Evolutionary conservation across 768 basidiomycete species (phyloP), one percentile per base, ranked within the genome.

Genomic region (Xerocomellus dryophilus): DNA sequence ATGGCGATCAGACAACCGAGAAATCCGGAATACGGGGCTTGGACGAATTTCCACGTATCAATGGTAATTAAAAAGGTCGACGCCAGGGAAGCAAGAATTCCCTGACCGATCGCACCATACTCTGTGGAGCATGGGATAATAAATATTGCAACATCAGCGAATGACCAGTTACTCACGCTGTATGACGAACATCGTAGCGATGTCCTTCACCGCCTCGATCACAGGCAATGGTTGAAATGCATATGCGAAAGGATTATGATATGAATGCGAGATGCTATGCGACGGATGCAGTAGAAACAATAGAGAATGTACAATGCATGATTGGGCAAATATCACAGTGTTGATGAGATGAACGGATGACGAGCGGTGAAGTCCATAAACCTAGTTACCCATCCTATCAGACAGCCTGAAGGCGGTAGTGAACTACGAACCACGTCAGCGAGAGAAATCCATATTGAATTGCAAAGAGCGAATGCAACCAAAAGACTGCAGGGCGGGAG

Each of bases 51-150:
- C 43, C 62, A 47, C 12, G 58, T 52, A 38, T 61, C 59, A 14
- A 46, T 20, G 27, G n/a, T 15, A 7, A 61, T 44, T 9, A 52
- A 54, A 34, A 54, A 35, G 31, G 50, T 61, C 21, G 48, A 47
- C 7, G 40, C 55, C 34, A 58, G 23, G 21, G 47, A 54, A 18
- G 18, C 27, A 18, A 64, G 47, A 39, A 52, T 60, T 15, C 66
- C 66, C 47, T 67, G 66, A 3, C 50, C 51, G 29, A 65, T 54
- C 18, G 70, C 66, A 48, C 66, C 69, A 47, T 68, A 64, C 35
- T 66, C 76, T 76, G 35, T 12, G 23, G 38, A 31, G n/a, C 11
- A 46, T 49, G 43, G 53, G 27, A 47, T 36, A 3, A 17, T 27
- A 17, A 15, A 38, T 15, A 21, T 41, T n/a, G 12, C 5, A 2